Percentiles rank a stretch among this genome's conserved stretches.
These are phyloP conservation scores for Diaporthe amygdali DNA, from an alignment of 2,329 filamentous ascomycete species.

Conservation along the genomic window DNA sequence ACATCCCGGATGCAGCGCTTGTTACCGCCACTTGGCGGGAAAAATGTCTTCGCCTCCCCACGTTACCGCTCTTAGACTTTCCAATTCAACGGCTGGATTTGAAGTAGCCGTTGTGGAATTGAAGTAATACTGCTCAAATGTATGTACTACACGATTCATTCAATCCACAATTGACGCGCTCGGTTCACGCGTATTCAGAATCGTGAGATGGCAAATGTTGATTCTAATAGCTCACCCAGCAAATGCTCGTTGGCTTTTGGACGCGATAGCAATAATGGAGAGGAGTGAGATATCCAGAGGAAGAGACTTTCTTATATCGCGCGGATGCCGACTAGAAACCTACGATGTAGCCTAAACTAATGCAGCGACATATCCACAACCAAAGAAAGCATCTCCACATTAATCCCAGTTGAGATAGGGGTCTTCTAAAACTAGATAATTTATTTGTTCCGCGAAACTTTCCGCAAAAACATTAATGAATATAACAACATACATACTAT, in stretches of 20 bases:
- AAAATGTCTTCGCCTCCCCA: background rate
- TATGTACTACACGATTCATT: background rate
- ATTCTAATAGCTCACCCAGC: background rate
- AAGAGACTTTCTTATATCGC: no score
- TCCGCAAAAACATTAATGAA: background rate
- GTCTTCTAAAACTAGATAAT: no score
- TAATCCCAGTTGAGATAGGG: no score
- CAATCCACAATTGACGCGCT: background rate
- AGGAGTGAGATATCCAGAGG: no score
- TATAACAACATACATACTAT: background rate
- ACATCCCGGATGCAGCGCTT: background rate
- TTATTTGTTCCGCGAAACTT: background rate
- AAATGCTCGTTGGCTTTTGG: background rate
- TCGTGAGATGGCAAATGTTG: background rate
- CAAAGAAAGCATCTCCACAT: background rate
- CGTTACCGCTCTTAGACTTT: background rate
- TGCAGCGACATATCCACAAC: background rate
- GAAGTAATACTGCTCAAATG: no score
- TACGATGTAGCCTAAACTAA: background rate
- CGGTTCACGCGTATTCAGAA: background rate
- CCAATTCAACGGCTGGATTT: background rate
- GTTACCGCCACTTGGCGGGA: background rate
- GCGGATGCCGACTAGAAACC: no score
- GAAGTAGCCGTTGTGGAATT: background rate
- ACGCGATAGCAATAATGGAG: background rate